Conservation (phyloP, 495 filamentous ascomycete genomes). For the Penicillium longicatenatum region DNA sequence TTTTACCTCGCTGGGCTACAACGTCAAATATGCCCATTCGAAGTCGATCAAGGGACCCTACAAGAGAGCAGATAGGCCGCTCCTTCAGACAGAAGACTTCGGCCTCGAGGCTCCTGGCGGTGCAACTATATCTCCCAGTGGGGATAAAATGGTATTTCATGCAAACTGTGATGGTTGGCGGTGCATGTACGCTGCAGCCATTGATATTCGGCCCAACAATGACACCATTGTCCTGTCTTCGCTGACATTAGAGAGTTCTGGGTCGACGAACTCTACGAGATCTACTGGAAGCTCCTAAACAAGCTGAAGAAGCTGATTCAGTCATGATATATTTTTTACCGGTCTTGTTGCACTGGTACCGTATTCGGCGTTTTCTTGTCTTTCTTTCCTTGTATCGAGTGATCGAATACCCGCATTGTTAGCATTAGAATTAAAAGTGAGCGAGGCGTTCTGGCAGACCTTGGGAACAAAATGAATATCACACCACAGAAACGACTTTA, state of each 20-base stretch:
- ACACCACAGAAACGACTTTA: neutral
- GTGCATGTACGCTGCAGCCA: constrained; percentile 35
- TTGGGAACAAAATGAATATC: neutral
- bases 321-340: neutral
- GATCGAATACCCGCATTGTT: neutral
- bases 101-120: constrained; percentile 53
- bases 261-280: constrained; percentile 7
- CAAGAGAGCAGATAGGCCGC: constrained; percentile 29
- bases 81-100: constrained; percentile 44
- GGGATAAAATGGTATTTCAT: constrained; percentile 53
- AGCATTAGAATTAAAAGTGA: neutral
- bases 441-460: neutral
- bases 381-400: neutral
- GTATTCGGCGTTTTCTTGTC: constrained; percentile 1
- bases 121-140: constrained; percentile 47
- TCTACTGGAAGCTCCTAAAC: neutral
- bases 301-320: neutral
- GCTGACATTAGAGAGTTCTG: constrained; percentile 5
- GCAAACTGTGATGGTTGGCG: constrained; percentile 44
- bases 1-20: constrained; percentile 52
- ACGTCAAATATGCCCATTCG: constrained; percentile 57
- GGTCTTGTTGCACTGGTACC: neutral
- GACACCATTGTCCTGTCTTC: constrained; percentile 18
- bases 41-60: constrained; percentile 50
- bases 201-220: constrained; percentile 27